phyloP scores from a whole-genome alignment of 2,329 filamentous ascomycete genomes.

The Paradendryphiella salina region DNA sequence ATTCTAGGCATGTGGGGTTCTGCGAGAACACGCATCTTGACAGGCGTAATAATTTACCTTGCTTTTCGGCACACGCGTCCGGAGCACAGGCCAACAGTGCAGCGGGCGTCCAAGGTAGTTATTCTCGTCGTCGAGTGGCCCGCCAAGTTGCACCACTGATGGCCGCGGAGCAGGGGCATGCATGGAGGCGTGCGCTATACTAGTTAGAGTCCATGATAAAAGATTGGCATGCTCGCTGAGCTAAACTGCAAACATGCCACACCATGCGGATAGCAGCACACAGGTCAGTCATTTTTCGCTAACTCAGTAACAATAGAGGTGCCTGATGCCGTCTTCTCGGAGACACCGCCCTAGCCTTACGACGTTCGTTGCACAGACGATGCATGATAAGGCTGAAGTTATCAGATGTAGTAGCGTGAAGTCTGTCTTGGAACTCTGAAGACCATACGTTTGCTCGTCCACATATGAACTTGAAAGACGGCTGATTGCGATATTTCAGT shows the following conservation, averaged over 20 bases:
- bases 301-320: slow-evolving; percentile 15
- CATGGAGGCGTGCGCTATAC: slow-evolving; percentile 33
- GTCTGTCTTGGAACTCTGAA: background rate
- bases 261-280: slow-evolving; percentile 18
- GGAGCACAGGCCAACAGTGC: slow-evolving; percentile 29
- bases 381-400: slow-evolving; percentile 20
- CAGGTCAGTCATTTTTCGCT: slow-evolving; percentile 27
- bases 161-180: slow-evolving; percentile 24
- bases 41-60: slow-evolving; percentile 15
- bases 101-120: slow-evolving; percentile 35
- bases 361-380: slow-evolving; percentile 15
- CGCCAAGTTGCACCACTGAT: slow-evolving; percentile 29
- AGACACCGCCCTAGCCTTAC: slow-evolving; percentile 10
- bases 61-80: slow-evolving; percentile 32
- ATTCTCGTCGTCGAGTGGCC: slow-evolving; percentile 42
- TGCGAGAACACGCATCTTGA: slow-evolving; percentile 26
- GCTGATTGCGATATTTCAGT: background rate
- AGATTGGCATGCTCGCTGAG: slow-evolving; percentile 20
- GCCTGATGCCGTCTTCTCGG: slow-evolving; percentile 9
- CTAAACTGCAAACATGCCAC: slow-evolving; percentile 12
- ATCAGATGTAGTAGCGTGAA: too few species aligned
- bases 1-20: slow-evolving; percentile 23
- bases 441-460: background rate
- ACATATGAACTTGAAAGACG: background rate
- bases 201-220: slow-evolving; percentile 40